These are phyloP conservation scores for Epicoccum nigrum DNA, from an alignment of 2,329 filamentous ascomycete genomes.

Conservation along the genomic window DNA sequence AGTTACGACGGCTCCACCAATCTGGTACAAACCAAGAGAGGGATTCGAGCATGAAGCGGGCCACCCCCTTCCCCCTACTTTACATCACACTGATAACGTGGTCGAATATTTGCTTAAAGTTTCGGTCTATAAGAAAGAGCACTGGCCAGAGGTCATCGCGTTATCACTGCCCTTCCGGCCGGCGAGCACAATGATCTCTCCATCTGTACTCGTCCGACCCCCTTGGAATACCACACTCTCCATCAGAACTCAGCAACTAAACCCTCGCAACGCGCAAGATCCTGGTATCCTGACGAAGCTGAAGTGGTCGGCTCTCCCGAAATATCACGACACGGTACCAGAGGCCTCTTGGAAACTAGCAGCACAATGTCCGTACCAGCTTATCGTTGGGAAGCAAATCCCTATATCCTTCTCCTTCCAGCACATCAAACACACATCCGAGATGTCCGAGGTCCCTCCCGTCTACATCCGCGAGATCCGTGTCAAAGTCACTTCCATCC, in stretches of 20 bases:
- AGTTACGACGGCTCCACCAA: background rate
- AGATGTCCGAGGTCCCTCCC: background rate
- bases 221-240: background rate
- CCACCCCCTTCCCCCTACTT: background rate
- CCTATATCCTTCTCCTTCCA: background rate
- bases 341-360: background rate
- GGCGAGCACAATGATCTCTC: background rate
- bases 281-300: constrained; percentile 1
- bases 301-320: background rate
- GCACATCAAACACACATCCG: background rate
- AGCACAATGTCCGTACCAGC: background rate
- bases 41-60: constrained; percentile 5
- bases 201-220: background rate
- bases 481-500: background rate
- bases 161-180: constrained; percentile 1
- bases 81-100: background rate
- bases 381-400: background rate
- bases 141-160: background rate
- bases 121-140: background rate
- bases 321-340: background rate
- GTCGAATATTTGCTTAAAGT: constrained; percentile 1
- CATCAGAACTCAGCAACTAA: background rate
- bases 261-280: background rate
- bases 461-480: background rate
- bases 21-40: background rate